Conservation (phyloP, 1,139 yeast species). For the Taiozyma onychis region DNA sequence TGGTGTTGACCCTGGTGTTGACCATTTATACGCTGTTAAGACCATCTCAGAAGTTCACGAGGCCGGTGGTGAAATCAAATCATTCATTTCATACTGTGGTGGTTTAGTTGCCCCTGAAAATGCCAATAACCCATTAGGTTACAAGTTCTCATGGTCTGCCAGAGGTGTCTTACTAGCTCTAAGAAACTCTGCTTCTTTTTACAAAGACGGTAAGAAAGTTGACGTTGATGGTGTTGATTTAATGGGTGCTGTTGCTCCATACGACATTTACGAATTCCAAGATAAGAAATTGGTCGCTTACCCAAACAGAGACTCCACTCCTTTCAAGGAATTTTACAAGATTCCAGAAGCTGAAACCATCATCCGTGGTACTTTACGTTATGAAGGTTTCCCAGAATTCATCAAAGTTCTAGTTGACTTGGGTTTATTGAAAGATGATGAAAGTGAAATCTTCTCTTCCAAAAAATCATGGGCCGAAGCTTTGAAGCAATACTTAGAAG, state of each 20-base stretch:
- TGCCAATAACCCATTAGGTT: conserved; percentile 96
- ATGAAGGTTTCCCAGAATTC: conserved; percentile 98
- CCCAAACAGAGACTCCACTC: conserved; percentile 97
- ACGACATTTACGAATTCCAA: conserved; percentile 93
- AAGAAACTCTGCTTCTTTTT: conserved; percentile 88
- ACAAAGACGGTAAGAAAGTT: conserved; percentile 78
- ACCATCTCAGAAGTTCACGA: conserved; percentile 95
- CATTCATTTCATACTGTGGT: conserved; percentile 96
- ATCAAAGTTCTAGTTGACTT: conserved; percentile 91
- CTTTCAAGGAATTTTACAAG: conserved; percentile 82
- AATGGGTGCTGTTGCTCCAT: conserved; percentile 94
- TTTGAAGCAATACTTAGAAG: conserved; percentile 67
- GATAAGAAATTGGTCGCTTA: conserved; percentile 63
- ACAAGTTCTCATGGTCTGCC: conserved; percentile 98
- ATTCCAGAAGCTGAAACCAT: conserved; percentile 98
- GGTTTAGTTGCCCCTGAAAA: conserved; percentile 98
- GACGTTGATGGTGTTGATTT: conserved; percentile 82
- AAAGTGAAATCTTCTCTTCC: conserved; percentile 49
- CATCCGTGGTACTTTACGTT: conserved; percentile 94
- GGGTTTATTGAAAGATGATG: conserved; percentile 83
- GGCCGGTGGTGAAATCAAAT: conserved; percentile 85
- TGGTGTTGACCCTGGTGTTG: conserved; percentile 97
- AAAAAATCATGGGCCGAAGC: conserved; percentile 87
- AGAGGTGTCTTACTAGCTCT: conserved; percentile 95
- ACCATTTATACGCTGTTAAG: conserved; percentile 96